phyloP scores from a whole-genome alignment of 148 eudicot species.

The Rhododendron simsii region DNA sequence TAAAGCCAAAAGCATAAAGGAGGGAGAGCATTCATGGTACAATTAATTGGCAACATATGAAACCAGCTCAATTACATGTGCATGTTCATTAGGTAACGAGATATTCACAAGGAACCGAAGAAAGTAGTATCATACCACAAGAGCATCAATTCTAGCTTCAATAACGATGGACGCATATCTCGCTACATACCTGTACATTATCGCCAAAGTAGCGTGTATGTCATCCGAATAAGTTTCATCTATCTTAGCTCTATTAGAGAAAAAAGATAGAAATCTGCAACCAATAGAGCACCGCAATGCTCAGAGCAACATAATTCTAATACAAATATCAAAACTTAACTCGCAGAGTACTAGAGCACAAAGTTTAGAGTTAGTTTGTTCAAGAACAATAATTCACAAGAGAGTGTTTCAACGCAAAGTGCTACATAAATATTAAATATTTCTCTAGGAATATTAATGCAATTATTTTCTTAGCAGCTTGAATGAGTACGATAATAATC shows the following conservation, averaged over 20 bases:
- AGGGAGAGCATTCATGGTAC: background rate
- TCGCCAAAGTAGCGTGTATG: constrained; percentile 92
- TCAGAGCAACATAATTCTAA: background rate
- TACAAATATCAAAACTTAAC: background rate
- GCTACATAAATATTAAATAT: background rate
- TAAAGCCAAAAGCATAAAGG: background rate
- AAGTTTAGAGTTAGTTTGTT: background rate
- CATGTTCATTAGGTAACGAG: background rate
- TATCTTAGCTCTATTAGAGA: constrained; percentile 68
- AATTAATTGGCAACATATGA: background rate
- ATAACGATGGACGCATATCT: constrained; percentile 92
- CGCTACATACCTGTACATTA: constrained; percentile 99
- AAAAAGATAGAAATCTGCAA: constrained; percentile 76
- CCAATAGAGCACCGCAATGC: background rate
- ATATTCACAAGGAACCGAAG: background rate
- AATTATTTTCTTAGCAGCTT: background rate
- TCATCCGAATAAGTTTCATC: constrained; percentile 77
- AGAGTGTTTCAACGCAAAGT: background rate
- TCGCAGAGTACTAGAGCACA: background rate
- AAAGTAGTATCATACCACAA: constrained; percentile 58
- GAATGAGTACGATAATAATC: background rate
- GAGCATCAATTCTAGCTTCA: constrained; percentile 98
- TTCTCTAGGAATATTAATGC: background rate
- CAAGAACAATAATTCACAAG: background rate
- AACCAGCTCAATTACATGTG: background rate